These are phyloP conservation scores for Hyphodiscus hymeniophilus DNA, from an alignment of 495 filamentous ascomycete species.

Conservation along the genomic window DNA sequence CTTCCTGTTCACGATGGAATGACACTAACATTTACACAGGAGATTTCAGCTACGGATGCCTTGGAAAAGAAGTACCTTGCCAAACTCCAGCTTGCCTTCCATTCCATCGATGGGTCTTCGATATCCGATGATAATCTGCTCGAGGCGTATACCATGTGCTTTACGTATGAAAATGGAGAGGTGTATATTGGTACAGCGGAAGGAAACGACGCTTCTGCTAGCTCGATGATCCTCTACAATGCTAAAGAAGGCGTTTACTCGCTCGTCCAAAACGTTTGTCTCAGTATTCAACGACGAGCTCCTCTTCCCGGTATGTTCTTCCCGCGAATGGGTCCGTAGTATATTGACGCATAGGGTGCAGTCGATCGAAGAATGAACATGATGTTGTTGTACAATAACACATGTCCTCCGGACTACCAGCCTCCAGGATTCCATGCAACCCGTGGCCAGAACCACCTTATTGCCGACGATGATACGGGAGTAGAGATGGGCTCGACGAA, in stretches of 20 bases:
- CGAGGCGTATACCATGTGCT: conserved; percentile 19
- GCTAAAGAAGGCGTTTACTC: not conserved
- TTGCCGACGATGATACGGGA: not conserved
- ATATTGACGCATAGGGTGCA: not conserved
- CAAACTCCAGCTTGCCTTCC: conserved; percentile 18
- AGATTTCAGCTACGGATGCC: conserved; percentile 17
- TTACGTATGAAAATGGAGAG: conserved; percentile 11
- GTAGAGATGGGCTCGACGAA: not conserved
- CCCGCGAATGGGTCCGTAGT: not conserved
- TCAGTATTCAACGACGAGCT: not conserved
- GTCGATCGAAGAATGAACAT: not conserved
- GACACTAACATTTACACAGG: conserved; percentile 5
- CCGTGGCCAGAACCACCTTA: not conserved
- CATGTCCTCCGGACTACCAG: not conserved
- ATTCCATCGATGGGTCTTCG: conserved; percentile 6
- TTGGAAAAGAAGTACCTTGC: conserved; percentile 14
- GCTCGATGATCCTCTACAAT: not conserved
- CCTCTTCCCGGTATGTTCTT: not conserved
- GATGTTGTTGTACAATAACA: conserved; percentile 7
- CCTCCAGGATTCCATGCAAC: conserved; percentile 4
- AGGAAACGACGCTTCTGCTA: not conserved
- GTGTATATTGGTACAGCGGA: conserved; percentile 1
- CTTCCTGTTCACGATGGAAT: not conserved
- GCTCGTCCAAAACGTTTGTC: not conserved
- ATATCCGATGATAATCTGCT: conserved; percentile 6